phyloP scores from a whole-genome alignment of 371 early-diverging fungal species.

The Mucor mucedo region DNA sequence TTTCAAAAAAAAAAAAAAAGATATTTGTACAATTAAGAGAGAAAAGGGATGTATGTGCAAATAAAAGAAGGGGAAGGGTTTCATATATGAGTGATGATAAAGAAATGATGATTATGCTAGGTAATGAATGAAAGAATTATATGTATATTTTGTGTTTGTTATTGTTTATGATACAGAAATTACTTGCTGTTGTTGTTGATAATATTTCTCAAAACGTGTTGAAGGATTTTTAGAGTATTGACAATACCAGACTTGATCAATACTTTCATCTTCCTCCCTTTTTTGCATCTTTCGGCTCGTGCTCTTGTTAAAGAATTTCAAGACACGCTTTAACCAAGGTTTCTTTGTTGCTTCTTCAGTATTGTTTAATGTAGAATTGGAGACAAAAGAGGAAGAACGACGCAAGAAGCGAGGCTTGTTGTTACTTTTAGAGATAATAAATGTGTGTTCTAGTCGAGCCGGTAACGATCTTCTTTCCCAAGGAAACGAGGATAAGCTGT shows the following conservation, averaged over 20 bases:
- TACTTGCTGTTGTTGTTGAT: slow-evolving; percentile 13
- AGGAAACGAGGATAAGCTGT: slow-evolving; percentile 8
- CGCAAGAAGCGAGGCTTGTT: slow-evolving; percentile 6
- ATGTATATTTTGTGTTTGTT: not conserved
- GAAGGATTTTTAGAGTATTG: slow-evolving; percentile 24
- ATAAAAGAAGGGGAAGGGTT: not conserved
- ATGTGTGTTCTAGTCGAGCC: not conserved
- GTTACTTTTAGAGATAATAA: not conserved
- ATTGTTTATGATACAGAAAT: slow-evolving; percentile 5
- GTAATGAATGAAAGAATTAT: slow-evolving; percentile 1
- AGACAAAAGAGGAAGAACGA: slow-evolving; percentile 9
- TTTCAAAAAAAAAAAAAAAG: not conserved
- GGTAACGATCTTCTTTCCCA: slow-evolving; percentile 22
- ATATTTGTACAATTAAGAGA: not conserved
- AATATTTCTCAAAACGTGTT: slow-evolving; percentile 13
- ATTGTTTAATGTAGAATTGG: slow-evolving; percentile 6
- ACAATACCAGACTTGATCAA: slow-evolving; percentile 22
- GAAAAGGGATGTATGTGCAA: not conserved
- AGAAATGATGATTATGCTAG: not conserved
- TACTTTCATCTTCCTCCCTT: not conserved
- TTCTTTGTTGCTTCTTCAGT: slow-evolving; percentile 9
- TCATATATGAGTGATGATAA: not conserved
- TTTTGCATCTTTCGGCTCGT: slow-evolving; percentile 7
- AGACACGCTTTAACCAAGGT: slow-evolving; percentile 21
- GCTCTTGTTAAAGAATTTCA: slow-evolving; percentile 18